These are phyloP conservation scores for Yamadazyma dushanensis DNA, from an alignment of 1,139 yeast species.

Conservation along the genomic window DNA sequence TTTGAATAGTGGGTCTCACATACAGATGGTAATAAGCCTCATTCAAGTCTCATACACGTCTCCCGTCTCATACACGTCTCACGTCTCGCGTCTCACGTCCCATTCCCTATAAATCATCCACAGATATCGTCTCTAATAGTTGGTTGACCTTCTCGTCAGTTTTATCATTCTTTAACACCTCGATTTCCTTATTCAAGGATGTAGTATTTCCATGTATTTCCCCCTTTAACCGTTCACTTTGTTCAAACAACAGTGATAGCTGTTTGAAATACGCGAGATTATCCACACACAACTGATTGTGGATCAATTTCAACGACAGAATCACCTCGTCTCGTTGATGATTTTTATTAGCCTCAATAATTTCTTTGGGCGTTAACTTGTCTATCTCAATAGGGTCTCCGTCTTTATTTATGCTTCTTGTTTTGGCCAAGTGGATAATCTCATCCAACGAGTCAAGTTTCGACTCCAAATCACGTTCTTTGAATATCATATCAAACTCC, in stretches of 20 bases:
- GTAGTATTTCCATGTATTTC: slow-evolving; percentile 25
- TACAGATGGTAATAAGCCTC: too few relatives aligned
- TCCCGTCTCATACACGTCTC: too few relatives aligned
- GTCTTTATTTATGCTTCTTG: slow-evolving; percentile 19
- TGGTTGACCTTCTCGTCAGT: slow-evolving; percentile 24
- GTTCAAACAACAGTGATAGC: slow-evolving; percentile 22
- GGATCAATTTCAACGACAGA: slow-evolving; percentile 34
- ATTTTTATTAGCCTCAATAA: slow-evolving; percentile 34
- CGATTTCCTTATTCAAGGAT: slow-evolving; percentile 30
- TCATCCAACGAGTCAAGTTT: slow-evolving; percentile 69
- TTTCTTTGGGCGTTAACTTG: slow-evolving; percentile 31
- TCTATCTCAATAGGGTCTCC: slow-evolving; percentile 23
- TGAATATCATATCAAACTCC: slow-evolving; percentile 67
- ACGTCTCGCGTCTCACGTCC: too few relatives aligned
- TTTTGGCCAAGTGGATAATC: slow-evolving; percentile 54
- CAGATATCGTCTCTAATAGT: slow-evolving; percentile 19
- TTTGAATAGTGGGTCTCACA: too few relatives aligned
- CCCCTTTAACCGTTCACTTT: slow-evolving; percentile 22
- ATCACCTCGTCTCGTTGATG: slow-evolving; percentile 26
- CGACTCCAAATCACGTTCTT: slow-evolving; percentile 57
- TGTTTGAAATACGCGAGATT: slow-evolving; percentile 32
- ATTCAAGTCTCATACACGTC: too few relatives aligned
- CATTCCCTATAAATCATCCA: slow-evolving; percentile 8
- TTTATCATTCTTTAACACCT: slow-evolving; percentile 24
- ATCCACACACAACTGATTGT: slow-evolving; percentile 37